Evolutionary conservation across 1,139 yeast genomes (phyloP).

Genomic region (Taphrina deformans): DNA sequence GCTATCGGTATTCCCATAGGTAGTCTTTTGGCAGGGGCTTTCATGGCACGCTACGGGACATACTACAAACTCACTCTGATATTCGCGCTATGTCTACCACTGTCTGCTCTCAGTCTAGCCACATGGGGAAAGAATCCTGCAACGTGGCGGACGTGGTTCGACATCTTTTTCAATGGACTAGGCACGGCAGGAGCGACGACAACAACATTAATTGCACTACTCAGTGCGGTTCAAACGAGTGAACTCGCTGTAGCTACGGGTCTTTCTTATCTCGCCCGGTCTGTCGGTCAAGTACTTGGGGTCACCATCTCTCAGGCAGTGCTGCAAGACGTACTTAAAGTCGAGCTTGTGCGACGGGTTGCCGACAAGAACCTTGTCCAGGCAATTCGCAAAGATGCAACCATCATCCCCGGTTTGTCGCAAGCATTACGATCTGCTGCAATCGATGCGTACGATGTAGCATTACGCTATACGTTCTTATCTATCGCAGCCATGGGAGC

Average conservation of each 20-base stretch:
- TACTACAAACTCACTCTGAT: slow-evolving; percentile 45
- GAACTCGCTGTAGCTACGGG: slow-evolving; percentile 41
- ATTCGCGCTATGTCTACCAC: slow-evolving; percentile 3
- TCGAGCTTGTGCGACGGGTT: slow-evolving; percentile 7
- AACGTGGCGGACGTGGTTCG: slow-evolving; percentile 24
- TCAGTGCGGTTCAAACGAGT: slow-evolving; percentile 24
- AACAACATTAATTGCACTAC: slow-evolving; percentile 32
- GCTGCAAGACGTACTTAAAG: slow-evolving; percentile 19
- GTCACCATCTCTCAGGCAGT: slow-evolving; percentile 35
- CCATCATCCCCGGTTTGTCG: slow-evolving; percentile 11
- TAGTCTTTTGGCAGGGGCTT: slow-evolving; percentile 38
- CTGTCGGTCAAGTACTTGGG: slow-evolving; percentile 40
- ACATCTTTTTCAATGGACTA: slow-evolving; percentile 39
- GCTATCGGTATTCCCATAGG: slow-evolving; percentile 40
- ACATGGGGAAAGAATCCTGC: slow-evolving; percentile 26
- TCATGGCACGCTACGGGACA: slow-evolving; percentile 58
- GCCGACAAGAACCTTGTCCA: background rate
- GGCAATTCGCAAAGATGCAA: slow-evolving; percentile 22
- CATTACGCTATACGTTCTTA: slow-evolving; percentile 11
- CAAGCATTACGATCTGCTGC: background rate
- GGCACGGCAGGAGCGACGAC: slow-evolving; percentile 37
- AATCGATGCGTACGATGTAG: slow-evolving; percentile 18
- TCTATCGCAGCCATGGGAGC: slow-evolving; percentile 26
- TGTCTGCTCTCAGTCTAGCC: slow-evolving; percentile 17
- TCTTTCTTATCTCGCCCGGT: slow-evolving; percentile 39